Evolutionary conservation across 2,329 filamentous ascomycete genomes (phyloP).

Genomic region (Calycina herbarum): DNA sequence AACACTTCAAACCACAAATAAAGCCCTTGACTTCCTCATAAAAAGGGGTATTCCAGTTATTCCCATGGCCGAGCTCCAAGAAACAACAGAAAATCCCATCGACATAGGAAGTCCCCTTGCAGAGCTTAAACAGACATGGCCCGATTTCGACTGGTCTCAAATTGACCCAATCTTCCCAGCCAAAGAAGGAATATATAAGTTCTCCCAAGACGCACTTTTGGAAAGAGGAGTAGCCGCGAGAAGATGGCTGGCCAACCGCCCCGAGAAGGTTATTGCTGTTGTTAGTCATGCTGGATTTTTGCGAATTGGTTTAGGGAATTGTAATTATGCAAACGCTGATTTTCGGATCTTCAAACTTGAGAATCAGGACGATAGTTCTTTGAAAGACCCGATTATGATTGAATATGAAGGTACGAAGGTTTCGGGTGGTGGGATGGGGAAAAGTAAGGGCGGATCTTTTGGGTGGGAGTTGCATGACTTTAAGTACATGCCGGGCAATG

Average conservation of each 20-base stretch:
- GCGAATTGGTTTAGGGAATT: constrained; percentile 19
- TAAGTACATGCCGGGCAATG: constrained; percentile 19
- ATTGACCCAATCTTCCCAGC: constrained; percentile 18
- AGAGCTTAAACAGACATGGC: constrained; percentile 12
- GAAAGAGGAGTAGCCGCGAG: constrained; percentile 13
- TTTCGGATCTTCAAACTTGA: constrained; percentile 22
- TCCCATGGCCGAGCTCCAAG: constrained; percentile 18
- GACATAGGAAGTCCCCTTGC: constrained; percentile 19
- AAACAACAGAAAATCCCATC: constrained; percentile 20
- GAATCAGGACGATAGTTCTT: constrained; percentile 5
- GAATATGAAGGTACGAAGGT: constrained; percentile 20
- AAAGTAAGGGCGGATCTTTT: constrained; percentile 15
- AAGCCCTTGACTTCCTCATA: constrained; percentile 15
- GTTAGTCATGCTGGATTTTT: constrained; percentile 22
- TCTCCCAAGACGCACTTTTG: constrained; percentile 15
- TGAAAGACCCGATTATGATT: constrained; percentile 10
- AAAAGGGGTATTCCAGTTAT: constrained; percentile 12
- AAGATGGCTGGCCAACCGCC: constrained; percentile 14
- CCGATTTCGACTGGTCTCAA: constrained; percentile 15
- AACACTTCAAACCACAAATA: constrained; percentile 20
- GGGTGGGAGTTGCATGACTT: constrained; percentile 22
- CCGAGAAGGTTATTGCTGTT: constrained; percentile 24
- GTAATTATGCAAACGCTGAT: constrained; percentile 23
- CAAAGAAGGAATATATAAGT: constrained; percentile 20
- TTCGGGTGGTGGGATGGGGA: constrained; percentile 21